A percentile compares a stretch with the other conserved stretches of the same genome.
phyloP scores from a whole-genome alignment of 2,329 filamentous ascomycete genomes.

The Xylariaceae sp. region DNA sequence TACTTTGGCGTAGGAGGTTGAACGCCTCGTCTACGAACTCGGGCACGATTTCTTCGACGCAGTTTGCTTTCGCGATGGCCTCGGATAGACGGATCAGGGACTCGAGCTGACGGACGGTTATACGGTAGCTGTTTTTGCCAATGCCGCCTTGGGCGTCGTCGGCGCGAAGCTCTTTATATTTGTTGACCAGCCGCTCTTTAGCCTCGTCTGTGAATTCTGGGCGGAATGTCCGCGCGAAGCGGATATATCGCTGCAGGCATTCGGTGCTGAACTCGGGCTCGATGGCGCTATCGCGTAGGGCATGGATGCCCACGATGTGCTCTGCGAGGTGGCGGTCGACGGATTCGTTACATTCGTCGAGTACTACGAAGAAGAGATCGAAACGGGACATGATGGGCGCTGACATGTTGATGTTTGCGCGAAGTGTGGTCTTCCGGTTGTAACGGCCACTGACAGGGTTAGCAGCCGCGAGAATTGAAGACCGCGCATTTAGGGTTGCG shows the following conservation, averaged over 20 bases:
- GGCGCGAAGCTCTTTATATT: slow-evolving; percentile 91
- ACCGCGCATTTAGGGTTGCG: slow-evolving; percentile 92
- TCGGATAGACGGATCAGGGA: slow-evolving; percentile 93
- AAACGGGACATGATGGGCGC: slow-evolving; percentile 99
- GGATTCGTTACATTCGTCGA: slow-evolving; percentile 92
- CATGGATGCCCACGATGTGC: slow-evolving; percentile 93
- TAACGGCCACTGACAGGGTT: slow-evolving; percentile 97
- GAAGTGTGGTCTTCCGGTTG: slow-evolving; percentile 90
- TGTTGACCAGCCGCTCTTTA: slow-evolving; percentile 78
- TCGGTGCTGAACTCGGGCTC: slow-evolving; percentile 94
- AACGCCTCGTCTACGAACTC: slow-evolving; percentile 90
- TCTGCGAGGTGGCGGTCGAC: slow-evolving; percentile 88
- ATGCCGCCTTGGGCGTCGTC: slow-evolving; percentile 94
- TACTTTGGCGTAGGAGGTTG: slow-evolving; percentile 86
- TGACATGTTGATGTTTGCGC: slow-evolving; percentile 97
- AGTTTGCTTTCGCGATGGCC: slow-evolving; percentile 98
- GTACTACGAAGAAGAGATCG: slow-evolving; percentile 95
- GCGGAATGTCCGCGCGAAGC: slow-evolving; percentile 91
- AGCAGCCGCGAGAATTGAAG: slow-evolving; percentile 90
- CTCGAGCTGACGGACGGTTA: slow-evolving; percentile 94
- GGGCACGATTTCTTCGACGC: slow-evolving; percentile 82
- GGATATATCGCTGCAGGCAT: slow-evolving; percentile 94
- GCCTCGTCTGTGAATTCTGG: slow-evolving; percentile 89
- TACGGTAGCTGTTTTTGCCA: slow-evolving; percentile 92
- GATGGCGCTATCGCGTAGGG: slow-evolving; percentile 86